These are phyloP conservation scores for Colletotrichum kahawae DNA, from an alignment of 2,329 filamentous ascomycete genomes.

Conservation along the genomic window DNA sequence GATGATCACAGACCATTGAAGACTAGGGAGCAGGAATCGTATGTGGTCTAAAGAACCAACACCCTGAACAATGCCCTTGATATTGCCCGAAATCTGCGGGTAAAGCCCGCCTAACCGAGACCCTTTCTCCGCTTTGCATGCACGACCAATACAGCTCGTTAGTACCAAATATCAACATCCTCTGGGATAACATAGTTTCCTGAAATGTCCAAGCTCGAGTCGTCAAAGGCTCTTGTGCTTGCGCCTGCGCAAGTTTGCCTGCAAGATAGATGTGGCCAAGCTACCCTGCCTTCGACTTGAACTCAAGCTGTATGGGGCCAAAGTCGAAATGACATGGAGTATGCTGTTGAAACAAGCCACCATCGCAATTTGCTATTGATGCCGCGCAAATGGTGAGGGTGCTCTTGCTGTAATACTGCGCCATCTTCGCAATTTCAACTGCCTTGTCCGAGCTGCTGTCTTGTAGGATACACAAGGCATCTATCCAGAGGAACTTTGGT, in stretches of 20 bases:
- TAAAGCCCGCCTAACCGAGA: fast-evolving
- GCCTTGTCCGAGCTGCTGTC: constrained; percentile 10
- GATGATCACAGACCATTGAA: background rate
- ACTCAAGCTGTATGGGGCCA: fast-evolving
- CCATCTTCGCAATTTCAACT: constrained; percentile 2
- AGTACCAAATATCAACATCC: background rate
- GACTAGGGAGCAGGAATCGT: background rate
- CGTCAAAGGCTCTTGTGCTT: fast-evolving
- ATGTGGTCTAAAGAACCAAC: background rate
- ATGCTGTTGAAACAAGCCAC: background rate
- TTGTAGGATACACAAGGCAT: constrained; percentile 16
- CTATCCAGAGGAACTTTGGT: constrained; percentile 2
- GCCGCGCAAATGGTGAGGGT: background rate
- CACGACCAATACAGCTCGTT: background rate
- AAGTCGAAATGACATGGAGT: background rate
- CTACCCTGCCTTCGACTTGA: background rate
- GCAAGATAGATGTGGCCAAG: background rate
- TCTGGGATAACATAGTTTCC: background rate
- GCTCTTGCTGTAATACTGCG: background rate
- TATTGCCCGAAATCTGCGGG: no score
- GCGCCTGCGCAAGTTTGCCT: fast-evolving
- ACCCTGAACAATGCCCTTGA: no score
- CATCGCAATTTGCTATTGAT: background rate
- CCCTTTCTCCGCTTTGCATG: background rate
- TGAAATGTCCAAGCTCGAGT: background rate